Percentiles rank a stretch among this genome's conserved stretches.
Conservation (phyloP, 2,329 filamentous ascomycete species). For the Coniella vitis region DNA sequence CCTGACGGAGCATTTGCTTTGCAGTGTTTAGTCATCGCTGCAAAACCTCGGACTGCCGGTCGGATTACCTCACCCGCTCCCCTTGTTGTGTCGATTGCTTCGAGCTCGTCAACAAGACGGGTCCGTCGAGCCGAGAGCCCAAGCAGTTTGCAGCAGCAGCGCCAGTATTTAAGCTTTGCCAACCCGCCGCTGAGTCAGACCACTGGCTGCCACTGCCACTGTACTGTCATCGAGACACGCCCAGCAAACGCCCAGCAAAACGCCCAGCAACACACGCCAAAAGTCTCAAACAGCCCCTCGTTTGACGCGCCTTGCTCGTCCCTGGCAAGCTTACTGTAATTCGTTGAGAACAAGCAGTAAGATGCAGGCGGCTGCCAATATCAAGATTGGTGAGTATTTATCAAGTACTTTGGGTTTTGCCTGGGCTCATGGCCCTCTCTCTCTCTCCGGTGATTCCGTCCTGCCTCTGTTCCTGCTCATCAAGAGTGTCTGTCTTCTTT, state of each 20-base stretch:
- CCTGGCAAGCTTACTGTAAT: neutral
- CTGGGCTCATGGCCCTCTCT: too few species aligned
- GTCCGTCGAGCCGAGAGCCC: too few species aligned
- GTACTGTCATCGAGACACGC: neutral
- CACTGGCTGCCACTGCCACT: neutral
- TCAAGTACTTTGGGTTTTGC: neutral
- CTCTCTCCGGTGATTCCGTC: too few species aligned
- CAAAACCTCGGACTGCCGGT: neutral
- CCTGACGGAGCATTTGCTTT: neutral
- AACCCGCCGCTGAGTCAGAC: too few species aligned
- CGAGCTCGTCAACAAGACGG: too few species aligned
- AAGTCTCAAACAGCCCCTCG: neutral
- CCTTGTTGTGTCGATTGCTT: neutral
- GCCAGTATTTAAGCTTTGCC: neutral
- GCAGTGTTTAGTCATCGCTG: slow-evolving; percentile 2
- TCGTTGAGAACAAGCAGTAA: slow-evolving; percentile 6
- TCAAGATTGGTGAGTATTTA: slow-evolving; percentile 14
- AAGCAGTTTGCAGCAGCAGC: slow-evolving; percentile 2
- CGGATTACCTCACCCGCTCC: neutral
- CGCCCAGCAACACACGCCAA: too few species aligned
- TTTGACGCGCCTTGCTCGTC: neutral
- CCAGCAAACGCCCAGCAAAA: too few species aligned
- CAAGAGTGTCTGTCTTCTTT: too few species aligned
- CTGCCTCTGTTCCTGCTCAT: too few species aligned
- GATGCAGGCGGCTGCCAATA: slow-evolving; percentile 16